Percentiles rank a stretch among this genome's conserved stretches.
These are phyloP conservation scores for Sonneratia caseolaris DNA, from an alignment of 345 rosid species.

Conservation along the genomic window DNA sequence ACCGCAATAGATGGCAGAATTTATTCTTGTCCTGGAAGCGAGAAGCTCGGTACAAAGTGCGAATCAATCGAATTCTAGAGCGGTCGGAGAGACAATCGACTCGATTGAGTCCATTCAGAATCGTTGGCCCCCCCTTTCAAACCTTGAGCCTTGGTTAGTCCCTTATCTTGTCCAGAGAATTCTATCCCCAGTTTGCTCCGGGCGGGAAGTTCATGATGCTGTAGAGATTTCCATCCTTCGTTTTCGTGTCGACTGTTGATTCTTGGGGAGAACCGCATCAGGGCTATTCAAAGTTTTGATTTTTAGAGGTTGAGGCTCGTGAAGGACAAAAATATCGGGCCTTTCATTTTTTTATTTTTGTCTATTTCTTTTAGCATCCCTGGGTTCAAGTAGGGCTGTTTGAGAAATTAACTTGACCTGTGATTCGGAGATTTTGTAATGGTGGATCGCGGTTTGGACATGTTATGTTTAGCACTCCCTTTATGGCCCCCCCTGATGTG, in stretches of 20 bases:
- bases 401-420: neutral
- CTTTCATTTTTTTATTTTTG: neutral
- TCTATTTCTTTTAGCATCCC: neutral
- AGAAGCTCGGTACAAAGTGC: no score
- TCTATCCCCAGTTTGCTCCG: no score
- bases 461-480: no score
- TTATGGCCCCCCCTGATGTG: no score
- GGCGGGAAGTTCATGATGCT: no score
- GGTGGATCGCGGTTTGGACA: neutral
- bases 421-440: neutral
- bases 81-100: no score
- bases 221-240: no score
- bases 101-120: no score
- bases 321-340: neutral
- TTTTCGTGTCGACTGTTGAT: neutral
- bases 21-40: no score
- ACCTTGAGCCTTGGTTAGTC: conserved; percentile 43
- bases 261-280: neutral
- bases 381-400: neutral
- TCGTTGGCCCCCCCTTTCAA: no score
- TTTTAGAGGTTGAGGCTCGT: neutral
- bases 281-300: neutral
- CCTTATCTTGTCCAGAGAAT: neutral
- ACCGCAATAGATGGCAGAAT: no score
- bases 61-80: no score